Percentiles rank a stretch among this genome's conserved stretches.
These are phyloP conservation scores for Sporothrix pseudoabietina DNA, from an alignment of 2,329 filamentous ascomycete genomes.

Conservation along the genomic window DNA sequence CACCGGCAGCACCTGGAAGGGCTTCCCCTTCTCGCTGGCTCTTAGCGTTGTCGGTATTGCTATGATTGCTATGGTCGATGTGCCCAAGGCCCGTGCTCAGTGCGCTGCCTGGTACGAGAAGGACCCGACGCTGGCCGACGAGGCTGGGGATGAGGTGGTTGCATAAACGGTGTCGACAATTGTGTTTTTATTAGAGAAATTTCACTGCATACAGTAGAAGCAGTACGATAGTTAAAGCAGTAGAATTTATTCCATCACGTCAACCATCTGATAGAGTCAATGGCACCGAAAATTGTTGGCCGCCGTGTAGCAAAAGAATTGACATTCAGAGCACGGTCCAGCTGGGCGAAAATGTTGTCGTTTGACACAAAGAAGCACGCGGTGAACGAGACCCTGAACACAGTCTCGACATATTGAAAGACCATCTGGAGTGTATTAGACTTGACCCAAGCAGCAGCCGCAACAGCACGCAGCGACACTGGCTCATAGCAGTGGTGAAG, in stretches of 20 bases:
- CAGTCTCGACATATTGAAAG: background rate
- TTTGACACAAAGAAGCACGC: background rate
- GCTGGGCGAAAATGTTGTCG: background rate
- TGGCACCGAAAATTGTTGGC: background rate
- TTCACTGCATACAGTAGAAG: background rate
- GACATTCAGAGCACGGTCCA: background rate
- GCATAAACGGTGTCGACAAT: background rate
- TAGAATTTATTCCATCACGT: background rate
- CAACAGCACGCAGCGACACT: background rate
- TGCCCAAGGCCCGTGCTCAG: background rate
- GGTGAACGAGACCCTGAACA: background rate
- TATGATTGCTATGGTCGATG: background rate
- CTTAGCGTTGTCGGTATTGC: background rate
- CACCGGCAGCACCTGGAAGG: slow-evolving; percentile 4
- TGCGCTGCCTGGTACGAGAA: background rate
- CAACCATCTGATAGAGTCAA: background rate
- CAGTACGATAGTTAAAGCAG: no score
- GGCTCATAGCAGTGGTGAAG: background rate
- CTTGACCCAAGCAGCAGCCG: background rate
- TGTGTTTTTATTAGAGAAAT: background rate
- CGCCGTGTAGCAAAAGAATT: background rate
- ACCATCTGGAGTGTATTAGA: background rate
- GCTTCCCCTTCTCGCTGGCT: background rate
- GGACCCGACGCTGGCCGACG: background rate
- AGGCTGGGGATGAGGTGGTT: background rate